Base-by-base conservation (phyloP, 1,139 yeast genomes). In the Yamadazyma sp. region DNA sequence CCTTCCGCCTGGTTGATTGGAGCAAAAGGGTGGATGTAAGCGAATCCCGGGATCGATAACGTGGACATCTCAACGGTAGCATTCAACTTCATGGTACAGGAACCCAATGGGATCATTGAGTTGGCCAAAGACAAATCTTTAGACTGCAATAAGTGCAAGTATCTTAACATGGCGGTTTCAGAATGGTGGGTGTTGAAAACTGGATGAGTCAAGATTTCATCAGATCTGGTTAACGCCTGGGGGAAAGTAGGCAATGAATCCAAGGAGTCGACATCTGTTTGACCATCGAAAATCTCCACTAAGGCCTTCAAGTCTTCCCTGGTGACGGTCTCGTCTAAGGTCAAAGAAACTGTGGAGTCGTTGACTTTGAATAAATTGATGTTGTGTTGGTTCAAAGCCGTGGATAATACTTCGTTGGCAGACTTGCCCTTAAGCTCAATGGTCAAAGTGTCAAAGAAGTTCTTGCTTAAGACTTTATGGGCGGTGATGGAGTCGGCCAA, bases 41-140 rank as follows among this genome's bases (percentile, higher is more conserved):
- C 77, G 62, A 92, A 89, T 47, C 94, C 96, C 22, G 97, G 96
- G 83, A 96, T 89, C 4, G 97, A 84, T 45, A 92, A 75, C 33
- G 98, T 91, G 49, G 81, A 79, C 98, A 92, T 92, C 62, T 88
- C 94, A 12, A 89, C 95, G 2, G 98, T 91, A 38, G 96, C 85
- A 59, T 92, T 92, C 56, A 92, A 76, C 65, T 92, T 92, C 98
- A 92, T 92, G 26, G 98, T 92, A 71, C 98, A 92, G 8, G 96
- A 88, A 26, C 98, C 98, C 49, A 92, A 77, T 31, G 98, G 95
- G 48, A 92, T 92, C 98, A 92, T 92, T 11, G 97, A 87, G 59
- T 89, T 87, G 20, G 98, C 96, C 47, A 92, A 74, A 0, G 98
- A 91, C 49, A 92, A 73, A 66, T 92, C 98, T 66, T 86, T 88